Evolutionary conservation across 2,329 filamentous ascomycete species (phyloP), one percentile per base, ranked within the genome.

Genomic region (Epichloe scottii): DNA sequence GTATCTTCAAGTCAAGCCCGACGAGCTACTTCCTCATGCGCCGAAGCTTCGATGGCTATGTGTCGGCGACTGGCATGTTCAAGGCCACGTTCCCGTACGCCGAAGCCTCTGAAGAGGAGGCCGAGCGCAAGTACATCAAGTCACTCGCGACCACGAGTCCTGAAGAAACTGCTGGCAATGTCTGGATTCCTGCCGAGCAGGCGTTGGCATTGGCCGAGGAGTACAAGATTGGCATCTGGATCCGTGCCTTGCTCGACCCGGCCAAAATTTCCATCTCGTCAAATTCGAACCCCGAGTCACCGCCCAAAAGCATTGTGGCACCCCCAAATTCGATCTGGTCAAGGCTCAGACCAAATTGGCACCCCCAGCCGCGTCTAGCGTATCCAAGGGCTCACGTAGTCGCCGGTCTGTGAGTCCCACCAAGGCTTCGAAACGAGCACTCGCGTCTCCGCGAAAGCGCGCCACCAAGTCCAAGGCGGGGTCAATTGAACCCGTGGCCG

Each of bases 1-100:
- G 93, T 63, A 94, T 98, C 62, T 97, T 97, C 74, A 85, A 87
- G 62, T 84, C 83, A 53, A 83, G 83, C 64, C 91, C 93, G 5
- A 89, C 89, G 66, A 93, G 88, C 59, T 98, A 98, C 71, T 98
- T 97, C 68, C 73, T 98, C 60, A 98, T 98, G 87, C 84, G 88
- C 68, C 84, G 87, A 60, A 91, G 87, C 68, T 81, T 81, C 63
- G 88, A 94, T 64, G 88, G 88, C 55, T 93, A 80, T 66, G 81
- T 94, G 52, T 90, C 86, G 57, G 87, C 87, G 11, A 93, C 87
- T 5, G 88, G 88, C 68, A 91, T 94, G 87, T 94, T 91, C 77
- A 93, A 93, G 71, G 88, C 87, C 35, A 86, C 86, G 2, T 94
- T 90, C 62, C 87, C 87, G 7, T 89, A 85, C 68, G 84, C 87